Evolutionary conservation across 2,329 filamentous ascomycete genomes (phyloP), one percentile per base, ranked within the genome.

Genomic region (Pezizomycotina sp.): DNA sequence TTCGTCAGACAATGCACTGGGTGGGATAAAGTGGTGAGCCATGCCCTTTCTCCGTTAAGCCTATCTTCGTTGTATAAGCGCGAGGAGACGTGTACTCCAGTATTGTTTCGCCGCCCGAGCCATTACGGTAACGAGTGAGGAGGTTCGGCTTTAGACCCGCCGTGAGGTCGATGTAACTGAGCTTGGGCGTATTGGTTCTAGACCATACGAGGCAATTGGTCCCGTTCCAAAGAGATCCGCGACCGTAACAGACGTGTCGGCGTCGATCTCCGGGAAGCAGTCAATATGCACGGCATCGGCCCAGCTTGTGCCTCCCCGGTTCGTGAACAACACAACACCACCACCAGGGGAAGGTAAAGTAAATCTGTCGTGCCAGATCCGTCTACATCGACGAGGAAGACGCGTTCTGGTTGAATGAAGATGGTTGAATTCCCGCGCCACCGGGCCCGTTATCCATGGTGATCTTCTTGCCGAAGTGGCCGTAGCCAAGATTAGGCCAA

Each of bases 401-500:
- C n/a, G 13, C 49, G 46, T 4, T 15, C 5, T 4, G 2, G n/a
- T n/a, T n/a, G n/a, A n/a, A 56, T 43, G 4, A 14, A n/a, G n/a
- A 51, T 48, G 4, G 7, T 4, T n/a, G 43, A 4, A 14, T 10
- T 9, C 51, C 48, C 3, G 7, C 4, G 3, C 4, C 3, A 27
- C 48, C 48, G 1, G 55, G 54, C 1, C 52, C 7, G 36, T 54
- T 49, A 3, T 33, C 45, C 54, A 59, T 57, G 2, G 12, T 25
- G 10, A 58, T 43, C 15, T 47, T 45, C 0, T 12, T 9, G 0
- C 52, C 55, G 44, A 59, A 59, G 2, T 26, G 22, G 2, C 56
- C 56, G 36, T 59, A 49, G 4, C 56, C 56, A 2, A 54, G 31
- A 28, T 55, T 58, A 2, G 56, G 54, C 55, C 56, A 59, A 38